Evolutionary conservation across 225 moss, liverwort and hornwort genomes (phyloP).

Genomic region (Antitrichia curtipendula): DNA sequence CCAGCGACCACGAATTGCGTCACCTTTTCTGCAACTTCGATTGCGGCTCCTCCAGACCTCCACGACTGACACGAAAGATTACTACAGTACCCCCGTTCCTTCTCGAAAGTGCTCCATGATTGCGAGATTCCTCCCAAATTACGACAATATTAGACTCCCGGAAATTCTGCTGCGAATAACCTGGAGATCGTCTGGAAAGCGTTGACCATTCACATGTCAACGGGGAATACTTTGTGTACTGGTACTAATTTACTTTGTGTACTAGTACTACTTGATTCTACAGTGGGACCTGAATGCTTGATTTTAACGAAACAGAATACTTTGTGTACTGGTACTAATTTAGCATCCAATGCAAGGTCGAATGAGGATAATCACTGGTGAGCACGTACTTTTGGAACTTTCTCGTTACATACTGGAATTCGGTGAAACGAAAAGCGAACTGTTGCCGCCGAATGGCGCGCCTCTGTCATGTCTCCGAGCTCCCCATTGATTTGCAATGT

Average conservation of each 20-base stretch:
- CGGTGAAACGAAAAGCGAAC: background rate
- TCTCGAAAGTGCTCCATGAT: background rate
- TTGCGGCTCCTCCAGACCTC: background rate
- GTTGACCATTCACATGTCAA: background rate
- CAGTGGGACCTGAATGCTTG: no score
- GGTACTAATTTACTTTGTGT: background rate
- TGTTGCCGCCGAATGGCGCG: background rate
- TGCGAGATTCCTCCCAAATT: background rate
- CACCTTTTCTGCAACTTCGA: background rate
- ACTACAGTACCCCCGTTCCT: background rate
- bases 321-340: background rate
- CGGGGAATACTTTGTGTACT: background rate
- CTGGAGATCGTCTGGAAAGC: background rate
- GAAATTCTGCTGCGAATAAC: background rate
- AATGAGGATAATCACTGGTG: background rate
- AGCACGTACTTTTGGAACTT: background rate
- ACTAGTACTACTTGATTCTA: no score
- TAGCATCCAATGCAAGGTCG: background rate
- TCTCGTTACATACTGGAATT: background rate
- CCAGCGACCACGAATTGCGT: background rate
- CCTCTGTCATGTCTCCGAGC: background rate
- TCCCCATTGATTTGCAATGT: background rate
- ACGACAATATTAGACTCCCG: background rate
- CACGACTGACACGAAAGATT: background rate
- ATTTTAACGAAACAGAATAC: no score